phyloP scores from a whole-genome alignment of 495 filamentous ascomycete species.

The Cetradonia linearis region DNA sequence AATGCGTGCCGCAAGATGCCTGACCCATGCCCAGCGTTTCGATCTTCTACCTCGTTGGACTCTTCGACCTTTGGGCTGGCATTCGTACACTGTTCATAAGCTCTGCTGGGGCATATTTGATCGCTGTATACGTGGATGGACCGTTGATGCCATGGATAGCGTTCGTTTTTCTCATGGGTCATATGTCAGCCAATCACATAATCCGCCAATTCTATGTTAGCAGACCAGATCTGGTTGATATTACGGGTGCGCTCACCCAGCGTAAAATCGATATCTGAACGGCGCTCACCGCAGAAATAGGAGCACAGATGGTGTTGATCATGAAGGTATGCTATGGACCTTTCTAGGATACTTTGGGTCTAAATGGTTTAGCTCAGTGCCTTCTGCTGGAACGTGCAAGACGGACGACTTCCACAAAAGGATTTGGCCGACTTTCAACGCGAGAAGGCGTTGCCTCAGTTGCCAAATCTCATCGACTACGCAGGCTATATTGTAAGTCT shows the following conservation, averaged over 20 bases:
- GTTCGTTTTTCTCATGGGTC: conserved; percentile 89
- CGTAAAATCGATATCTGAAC: background rate
- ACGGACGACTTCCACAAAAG: conserved; percentile 67
- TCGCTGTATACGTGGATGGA: conserved; percentile 75
- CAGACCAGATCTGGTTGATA: conserved; percentile 59
- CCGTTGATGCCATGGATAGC: conserved; percentile 97
- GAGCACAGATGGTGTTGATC: conserved; percentile 91
- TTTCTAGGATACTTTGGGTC: background rate
- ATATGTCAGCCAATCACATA: conserved; percentile 87
- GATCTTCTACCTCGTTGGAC: conserved; percentile 81
- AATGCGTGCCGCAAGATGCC: background rate
- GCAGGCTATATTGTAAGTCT: conserved; percentile 60
- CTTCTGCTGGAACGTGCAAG: conserved; percentile 96
- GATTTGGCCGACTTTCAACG: conserved; percentile 79
- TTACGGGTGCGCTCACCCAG: conserved; percentile 49
- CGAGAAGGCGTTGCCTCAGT: conserved; percentile 60
- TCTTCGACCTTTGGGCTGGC: conserved; percentile 93
- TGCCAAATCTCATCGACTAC: conserved; percentile 72
- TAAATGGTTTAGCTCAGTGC: conserved; percentile 51
- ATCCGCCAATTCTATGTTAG: conserved; percentile 56
- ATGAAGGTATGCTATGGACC: conserved; percentile 58
- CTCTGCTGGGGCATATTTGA: conserved; percentile 67
- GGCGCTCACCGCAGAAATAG: conserved; percentile 13
- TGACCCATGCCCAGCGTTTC: conserved; percentile 42
- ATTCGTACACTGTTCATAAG: conserved; percentile 69